phyloP scores from a whole-genome alignment of 1,139 yeast genomes.

The Diutina sp. region DNA sequence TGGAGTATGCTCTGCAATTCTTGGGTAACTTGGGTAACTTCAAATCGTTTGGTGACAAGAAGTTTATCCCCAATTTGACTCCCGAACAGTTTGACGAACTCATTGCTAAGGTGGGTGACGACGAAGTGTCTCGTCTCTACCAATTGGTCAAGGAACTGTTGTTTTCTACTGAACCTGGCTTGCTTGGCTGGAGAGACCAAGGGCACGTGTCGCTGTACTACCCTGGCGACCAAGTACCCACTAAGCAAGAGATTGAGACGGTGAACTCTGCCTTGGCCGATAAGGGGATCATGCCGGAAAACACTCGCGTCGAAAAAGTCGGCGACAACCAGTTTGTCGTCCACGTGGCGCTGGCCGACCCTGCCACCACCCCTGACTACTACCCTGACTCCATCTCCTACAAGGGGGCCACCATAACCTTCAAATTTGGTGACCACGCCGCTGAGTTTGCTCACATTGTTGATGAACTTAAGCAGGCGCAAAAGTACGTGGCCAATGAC shows the following conservation, averaged over 20 bases:
- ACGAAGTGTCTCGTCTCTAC: constrained; percentile 20
- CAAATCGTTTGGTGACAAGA: constrained; percentile 82
- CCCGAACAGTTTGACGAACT: constrained; percentile 34
- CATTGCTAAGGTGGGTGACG: constrained; percentile 21
- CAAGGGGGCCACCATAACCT: constrained; percentile 24
- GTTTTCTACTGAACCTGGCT: constrained; percentile 35
- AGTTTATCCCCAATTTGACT: constrained; percentile 58
- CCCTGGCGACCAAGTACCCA: constrained; percentile 23
- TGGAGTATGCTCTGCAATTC: constrained; percentile 75
- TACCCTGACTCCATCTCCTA: constrained; percentile 19
- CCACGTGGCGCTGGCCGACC: constrained; percentile 47
- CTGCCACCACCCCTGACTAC: constrained; percentile 27
- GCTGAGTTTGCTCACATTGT: constrained; percentile 51
- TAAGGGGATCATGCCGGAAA: constrained; percentile 66
- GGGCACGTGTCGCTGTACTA: constrained; percentile 73
- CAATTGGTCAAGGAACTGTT: constrained; percentile 32
- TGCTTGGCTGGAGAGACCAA: constrained; percentile 68
- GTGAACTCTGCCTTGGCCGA: constrained; percentile 52
- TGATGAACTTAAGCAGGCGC: constrained; percentile 42
- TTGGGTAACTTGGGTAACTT: constrained; percentile 74
- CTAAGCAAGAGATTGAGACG: constrained; percentile 50
- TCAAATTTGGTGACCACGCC: constrained; percentile 68
- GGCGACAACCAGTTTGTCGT: constrained; percentile 34
- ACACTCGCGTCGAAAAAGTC: constrained; percentile 55
- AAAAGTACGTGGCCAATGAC: constrained; percentile 55